Conservation (phyloP, 768 basidiomycete species). For the Coprinellus aureogranulatus region DNA sequence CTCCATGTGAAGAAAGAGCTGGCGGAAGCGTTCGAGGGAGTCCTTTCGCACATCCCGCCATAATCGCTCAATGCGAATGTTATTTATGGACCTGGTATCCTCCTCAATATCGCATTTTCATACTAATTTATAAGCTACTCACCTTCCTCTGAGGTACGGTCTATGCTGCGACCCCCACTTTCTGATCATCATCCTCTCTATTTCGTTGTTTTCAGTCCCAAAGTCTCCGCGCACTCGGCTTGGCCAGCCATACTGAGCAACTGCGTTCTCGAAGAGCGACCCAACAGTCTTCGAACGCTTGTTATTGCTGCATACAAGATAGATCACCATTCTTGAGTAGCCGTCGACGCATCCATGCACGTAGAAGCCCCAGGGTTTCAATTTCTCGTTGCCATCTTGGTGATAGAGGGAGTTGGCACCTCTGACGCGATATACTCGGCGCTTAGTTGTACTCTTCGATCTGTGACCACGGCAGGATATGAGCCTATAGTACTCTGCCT, state of each 20-base stretch:
- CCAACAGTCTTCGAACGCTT: constrained; percentile 24
- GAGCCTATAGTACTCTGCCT: too few species aligned
- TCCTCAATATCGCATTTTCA: too few species aligned
- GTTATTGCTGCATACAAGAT: constrained; percentile 26
- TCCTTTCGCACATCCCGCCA: constrained; percentile 25
- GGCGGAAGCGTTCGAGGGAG: constrained; percentile 25
- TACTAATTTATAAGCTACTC: too few species aligned
- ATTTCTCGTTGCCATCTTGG: constrained; percentile 35
- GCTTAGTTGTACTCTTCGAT: background rate
- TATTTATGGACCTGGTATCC: constrained; percentile 22
- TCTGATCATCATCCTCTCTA: constrained; percentile 13
- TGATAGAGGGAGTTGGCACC: constrained; percentile 35
- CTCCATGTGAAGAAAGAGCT: constrained; percentile 27
- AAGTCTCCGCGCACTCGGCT: constrained; percentile 25
- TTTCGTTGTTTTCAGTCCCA: constrained; percentile 24
- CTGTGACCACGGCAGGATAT: too few species aligned
- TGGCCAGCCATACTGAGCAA: constrained; percentile 28
- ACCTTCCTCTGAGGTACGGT: constrained; percentile 21
- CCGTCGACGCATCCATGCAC: constrained; percentile 39
- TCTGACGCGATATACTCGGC: constrained; percentile 26
- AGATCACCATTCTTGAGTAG: constrained; percentile 30
- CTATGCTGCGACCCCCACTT: constrained; percentile 13
- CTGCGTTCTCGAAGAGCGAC: constrained; percentile 15
- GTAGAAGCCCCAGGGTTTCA: constrained; percentile 33
- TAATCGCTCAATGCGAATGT: constrained; percentile 25